Conservation (phyloP, 73 alveolate species). For the Paramecium sexaurelia region DNA sequence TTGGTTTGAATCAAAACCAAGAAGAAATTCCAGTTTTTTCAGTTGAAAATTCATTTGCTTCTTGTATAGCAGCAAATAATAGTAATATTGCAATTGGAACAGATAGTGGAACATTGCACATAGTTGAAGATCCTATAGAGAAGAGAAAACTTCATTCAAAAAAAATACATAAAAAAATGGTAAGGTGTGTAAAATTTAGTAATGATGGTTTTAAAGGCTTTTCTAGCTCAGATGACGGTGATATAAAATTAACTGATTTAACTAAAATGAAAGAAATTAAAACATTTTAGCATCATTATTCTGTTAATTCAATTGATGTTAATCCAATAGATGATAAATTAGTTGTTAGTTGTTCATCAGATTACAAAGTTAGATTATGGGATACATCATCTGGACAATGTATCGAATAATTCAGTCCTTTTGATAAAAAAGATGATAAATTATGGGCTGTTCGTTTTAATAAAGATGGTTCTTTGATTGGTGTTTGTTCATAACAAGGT, state of each 20-base stretch:
- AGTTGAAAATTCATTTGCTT: constrained; percentile 52
- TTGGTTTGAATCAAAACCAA: constrained; percentile 4
- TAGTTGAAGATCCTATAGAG: constrained; percentile 39
- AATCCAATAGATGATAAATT: constrained; percentile 65
- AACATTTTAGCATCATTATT: constrained; percentile 37
- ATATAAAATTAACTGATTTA: constrained; percentile 56
- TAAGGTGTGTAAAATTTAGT: constrained; percentile 56
- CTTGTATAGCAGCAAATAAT: constrained; percentile 53
- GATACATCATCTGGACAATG: constrained; percentile 65
- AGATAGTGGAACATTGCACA: constrained; percentile 56
- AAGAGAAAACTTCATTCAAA: constrained; percentile 25
- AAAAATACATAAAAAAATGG: constrained; percentile 46
- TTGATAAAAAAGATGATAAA: constrained; percentile 62
- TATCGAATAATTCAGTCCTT: constrained; percentile 62
- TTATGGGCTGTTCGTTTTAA: constrained; percentile 43
- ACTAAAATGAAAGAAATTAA: constrained; percentile 54
- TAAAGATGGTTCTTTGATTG: constrained; percentile 17
- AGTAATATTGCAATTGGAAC: constrained; percentile 53
- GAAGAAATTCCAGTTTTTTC: constrained; percentile 21
- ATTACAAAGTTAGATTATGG: constrained; percentile 67
- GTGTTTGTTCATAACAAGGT: constrained; percentile 56
- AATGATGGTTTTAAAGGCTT: constrained; percentile 46
- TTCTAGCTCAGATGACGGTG: constrained; percentile 66
- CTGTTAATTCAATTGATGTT: constrained; percentile 59
- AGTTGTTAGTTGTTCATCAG: constrained; percentile 62